phyloP scores from a whole-genome alignment of 139 green algal genomes.

The Chlamydomonas urium region DNA sequence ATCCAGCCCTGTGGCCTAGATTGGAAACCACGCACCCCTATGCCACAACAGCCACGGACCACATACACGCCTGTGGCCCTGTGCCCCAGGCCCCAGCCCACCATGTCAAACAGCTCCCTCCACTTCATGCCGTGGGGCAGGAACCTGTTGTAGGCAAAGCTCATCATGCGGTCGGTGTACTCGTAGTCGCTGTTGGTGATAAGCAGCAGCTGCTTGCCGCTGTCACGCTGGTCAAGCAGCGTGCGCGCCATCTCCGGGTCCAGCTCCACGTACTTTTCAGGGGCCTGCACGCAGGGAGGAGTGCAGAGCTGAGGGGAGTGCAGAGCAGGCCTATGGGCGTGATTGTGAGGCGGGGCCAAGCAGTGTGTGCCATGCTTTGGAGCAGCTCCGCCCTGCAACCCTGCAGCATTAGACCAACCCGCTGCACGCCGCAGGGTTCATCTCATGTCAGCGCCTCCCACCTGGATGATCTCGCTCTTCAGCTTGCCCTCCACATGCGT shows the following conservation, averaged over 20 bases:
- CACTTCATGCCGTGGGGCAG: constrained; percentile 72
- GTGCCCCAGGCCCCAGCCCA: no score
- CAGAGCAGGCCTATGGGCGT: no score
- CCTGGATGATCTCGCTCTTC: constrained; percentile 90
- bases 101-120: constrained; percentile 94
- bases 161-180: constrained; percentile 91
- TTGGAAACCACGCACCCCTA: no score
- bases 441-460: no score
- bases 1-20: no score
- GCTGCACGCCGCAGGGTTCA: no score
- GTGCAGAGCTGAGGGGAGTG: not conserved
- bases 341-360: no score
- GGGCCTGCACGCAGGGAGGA: constrained; percentile 26
- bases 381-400: no score
- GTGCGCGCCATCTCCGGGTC: constrained; percentile 81
- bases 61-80: no score
- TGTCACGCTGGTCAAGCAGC: constrained; percentile 84
- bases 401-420: no score
- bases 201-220: constrained; percentile 89
- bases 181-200: constrained; percentile 91
- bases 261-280: constrained; percentile 71
- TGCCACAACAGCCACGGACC: no score
- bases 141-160: constrained; percentile 78
- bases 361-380: no score
- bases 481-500: constrained; percentile 92